A percentile compares a stretch with the other conserved stretches of the same genome.
These are phyloP conservation scores for Oryza meridionalis DNA, from an alignment of 176 grass and related monocot genomes.

Conservation along the genomic window DNA sequence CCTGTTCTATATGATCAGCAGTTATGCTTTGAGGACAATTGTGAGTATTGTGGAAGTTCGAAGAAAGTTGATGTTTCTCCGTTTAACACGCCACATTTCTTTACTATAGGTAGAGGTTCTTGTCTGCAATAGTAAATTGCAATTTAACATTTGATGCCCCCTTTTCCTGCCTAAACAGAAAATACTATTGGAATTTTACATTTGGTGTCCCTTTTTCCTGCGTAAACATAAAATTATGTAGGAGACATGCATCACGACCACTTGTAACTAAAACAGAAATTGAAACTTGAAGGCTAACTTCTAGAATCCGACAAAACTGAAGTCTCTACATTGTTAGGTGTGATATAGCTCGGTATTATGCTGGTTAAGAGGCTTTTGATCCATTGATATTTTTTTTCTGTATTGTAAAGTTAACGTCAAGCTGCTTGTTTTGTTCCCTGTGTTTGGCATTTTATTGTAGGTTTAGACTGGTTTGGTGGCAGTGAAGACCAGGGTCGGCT, in stretches of 20 bases:
- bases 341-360: background rate
- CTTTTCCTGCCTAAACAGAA: too few relatives aligned
- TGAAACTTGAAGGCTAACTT: too few relatives aligned
- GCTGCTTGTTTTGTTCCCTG: background rate
- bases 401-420: background rate
- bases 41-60: constrained; percentile 7
- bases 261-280: background rate
- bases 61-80: constrained; percentile 9
- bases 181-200: background rate
- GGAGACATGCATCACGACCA: background rate
- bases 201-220: background rate
- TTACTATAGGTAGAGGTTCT: too few relatives aligned
- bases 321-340: background rate
- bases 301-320: background rate
- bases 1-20: constrained; percentile 19
- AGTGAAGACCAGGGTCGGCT: background rate
- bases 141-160: too few relatives aligned
- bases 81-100: constrained; percentile 4
- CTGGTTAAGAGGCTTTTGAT: constrained; percentile 3
- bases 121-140: too few relatives aligned
- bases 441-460: background rate
- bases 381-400: background rate
- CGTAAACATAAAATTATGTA: background rate
- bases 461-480: constrained; percentile 1
- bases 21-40: background rate